phyloP scores from a whole-genome alignment of 495 filamentous ascomycete genomes.

The Penicillium ochrochloron region DNA sequence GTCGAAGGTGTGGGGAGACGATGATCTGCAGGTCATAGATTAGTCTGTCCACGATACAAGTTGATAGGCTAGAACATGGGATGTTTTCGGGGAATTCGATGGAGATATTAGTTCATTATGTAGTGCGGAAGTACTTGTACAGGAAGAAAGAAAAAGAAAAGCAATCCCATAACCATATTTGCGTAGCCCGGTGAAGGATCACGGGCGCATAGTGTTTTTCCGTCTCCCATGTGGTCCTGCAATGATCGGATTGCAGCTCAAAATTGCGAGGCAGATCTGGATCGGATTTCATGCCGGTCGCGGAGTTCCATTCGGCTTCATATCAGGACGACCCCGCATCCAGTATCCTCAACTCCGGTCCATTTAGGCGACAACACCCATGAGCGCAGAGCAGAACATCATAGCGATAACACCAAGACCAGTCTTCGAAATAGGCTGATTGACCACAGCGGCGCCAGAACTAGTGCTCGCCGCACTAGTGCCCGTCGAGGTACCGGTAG shows the following conservation, averaged over 20 bases:
- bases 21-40: not conserved
- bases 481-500: conserved; percentile 28
- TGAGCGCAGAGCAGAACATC: conserved; percentile 41
- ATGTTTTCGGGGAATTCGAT: not conserved
- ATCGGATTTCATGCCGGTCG: not conserved
- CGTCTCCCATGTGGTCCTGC: not conserved
- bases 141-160: not conserved
- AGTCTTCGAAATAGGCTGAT: conserved; percentile 36
- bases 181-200: not conserved
- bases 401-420: conserved; percentile 44
- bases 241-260: not conserved
- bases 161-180: not conserved
- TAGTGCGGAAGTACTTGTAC: not conserved
- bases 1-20: not conserved
- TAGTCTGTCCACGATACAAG: not conserved
- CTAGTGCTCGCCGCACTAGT: conserved; percentile 31
- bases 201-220: not conserved
- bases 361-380: conserved; percentile 34
- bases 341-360: not conserved
- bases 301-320: not conserved
- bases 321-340: not conserved
- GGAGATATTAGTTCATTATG: not conserved
- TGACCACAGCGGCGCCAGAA: conserved; percentile 24
- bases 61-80: not conserved
- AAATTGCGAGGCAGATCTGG: not conserved